Conservation (phyloP, 345 rosid species). For the Rubroshorea leprosula region DNA sequence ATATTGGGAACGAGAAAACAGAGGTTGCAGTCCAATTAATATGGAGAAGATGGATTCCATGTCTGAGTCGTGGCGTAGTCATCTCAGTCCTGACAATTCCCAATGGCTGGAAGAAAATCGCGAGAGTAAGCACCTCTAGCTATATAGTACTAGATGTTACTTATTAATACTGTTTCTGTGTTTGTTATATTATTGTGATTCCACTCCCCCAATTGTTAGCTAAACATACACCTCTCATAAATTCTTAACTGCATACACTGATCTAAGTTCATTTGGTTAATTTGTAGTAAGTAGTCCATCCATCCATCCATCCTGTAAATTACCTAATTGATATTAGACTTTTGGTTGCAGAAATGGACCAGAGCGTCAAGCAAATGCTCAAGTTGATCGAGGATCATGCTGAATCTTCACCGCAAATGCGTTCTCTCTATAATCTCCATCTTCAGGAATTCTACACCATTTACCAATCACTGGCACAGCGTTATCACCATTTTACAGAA, state of each 20-base stretch:
- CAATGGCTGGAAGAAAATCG: conserved; percentile 45
- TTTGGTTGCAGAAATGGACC: conserved; percentile 41
- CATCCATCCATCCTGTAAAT: too few relatives aligned
- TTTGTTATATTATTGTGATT: too few relatives aligned
- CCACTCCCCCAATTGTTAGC: too few relatives aligned
- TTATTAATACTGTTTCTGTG: conserved; percentile 4
- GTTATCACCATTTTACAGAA: conserved; percentile 36
- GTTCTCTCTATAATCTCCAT: conserved; percentile 32
- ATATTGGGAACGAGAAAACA: too few relatives aligned
- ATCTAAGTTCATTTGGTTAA: too few relatives aligned
- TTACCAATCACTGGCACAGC: conserved; percentile 43
- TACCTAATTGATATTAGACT: conserved; percentile 6
- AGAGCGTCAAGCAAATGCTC: conserved; percentile 33
- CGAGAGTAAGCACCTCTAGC: conserved; percentile 35
- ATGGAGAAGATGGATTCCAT: conserved; percentile 12
- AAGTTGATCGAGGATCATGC: conserved; percentile 40
- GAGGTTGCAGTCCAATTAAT: too few relatives aligned
- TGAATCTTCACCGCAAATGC: conserved; percentile 26
- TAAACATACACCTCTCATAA: too few relatives aligned
- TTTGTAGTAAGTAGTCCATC: too few relatives aligned
- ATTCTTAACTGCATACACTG: too few relatives aligned
- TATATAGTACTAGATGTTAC: background rate
- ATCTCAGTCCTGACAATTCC: conserved; percentile 29
- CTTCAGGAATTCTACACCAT: conserved; percentile 37
- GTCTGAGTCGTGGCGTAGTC: conserved; percentile 28